phyloP scores from a whole-genome alignment of 208 protist species.

The Leishmania tropica region DNA sequence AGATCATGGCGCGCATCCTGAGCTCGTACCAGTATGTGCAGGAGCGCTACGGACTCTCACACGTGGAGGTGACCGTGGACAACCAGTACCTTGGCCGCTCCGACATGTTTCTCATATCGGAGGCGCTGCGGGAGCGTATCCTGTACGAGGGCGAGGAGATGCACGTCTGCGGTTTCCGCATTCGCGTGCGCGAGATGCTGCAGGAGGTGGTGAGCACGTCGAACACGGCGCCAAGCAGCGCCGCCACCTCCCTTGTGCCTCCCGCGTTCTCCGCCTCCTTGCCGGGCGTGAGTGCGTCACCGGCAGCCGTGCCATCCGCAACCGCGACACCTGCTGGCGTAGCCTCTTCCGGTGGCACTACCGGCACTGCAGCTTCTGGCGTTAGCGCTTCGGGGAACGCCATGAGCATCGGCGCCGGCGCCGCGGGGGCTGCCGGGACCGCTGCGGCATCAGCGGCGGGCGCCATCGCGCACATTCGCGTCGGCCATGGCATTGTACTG shows the following conservation, averaged over 20 bases:
- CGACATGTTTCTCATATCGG: constrained; percentile 79
- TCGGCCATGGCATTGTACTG: constrained; percentile 75
- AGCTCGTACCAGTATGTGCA: constrained; percentile 59
- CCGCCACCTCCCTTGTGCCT: constrained; percentile 1
- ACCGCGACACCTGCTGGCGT: neutral
- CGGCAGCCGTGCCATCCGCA: neutral
- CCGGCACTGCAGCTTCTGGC: neutral
- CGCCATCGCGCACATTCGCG: constrained; percentile 26
- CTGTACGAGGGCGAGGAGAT: constrained; percentile 83
- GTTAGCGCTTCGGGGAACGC: neutral
- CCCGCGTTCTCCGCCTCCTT: neutral
- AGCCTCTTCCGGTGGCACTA: neutral
- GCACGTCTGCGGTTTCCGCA: constrained; percentile 58
- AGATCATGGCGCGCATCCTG: constrained; percentile 59
- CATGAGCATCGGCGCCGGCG: neutral
- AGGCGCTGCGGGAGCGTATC: constrained; percentile 70
- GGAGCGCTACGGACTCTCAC: constrained; percentile 77
- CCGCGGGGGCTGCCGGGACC: neutral
- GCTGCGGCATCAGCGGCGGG: neutral
- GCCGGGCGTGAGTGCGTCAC: neutral
- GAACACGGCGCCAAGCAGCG: constrained; percentile 7
- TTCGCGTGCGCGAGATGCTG: constrained; percentile 79
- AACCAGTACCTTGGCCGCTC: constrained; percentile 77
- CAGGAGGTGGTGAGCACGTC: constrained; percentile 9
- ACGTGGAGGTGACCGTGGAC: constrained; percentile 79